Percentiles rank a stretch among this genome's conserved stretches.
phyloP scores from a whole-genome alignment of 805 yeast genomes.

The Suhomyces kilbournensis region DNA sequence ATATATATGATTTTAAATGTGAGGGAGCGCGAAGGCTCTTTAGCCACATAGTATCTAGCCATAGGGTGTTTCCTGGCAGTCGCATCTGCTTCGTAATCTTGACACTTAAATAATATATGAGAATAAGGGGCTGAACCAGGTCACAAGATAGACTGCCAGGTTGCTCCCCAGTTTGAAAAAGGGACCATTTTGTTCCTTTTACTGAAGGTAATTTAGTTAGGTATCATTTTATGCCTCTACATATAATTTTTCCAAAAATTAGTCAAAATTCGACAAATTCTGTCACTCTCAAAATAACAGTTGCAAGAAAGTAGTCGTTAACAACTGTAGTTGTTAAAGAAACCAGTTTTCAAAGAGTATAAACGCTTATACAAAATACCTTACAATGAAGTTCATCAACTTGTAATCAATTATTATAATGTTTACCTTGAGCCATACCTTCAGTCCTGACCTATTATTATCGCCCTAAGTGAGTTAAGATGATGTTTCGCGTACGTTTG shows the following conservation, averaged over 20 bases:
- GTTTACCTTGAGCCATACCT: background rate
- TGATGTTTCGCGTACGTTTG: background rate
- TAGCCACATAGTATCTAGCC: background rate
- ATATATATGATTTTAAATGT: conserved; percentile 1
- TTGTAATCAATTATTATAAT: too few species aligned
- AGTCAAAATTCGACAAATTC: background rate
- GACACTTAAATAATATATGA: background rate
- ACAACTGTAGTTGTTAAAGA: background rate
- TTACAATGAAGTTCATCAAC: background rate
- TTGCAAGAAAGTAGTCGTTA: background rate
- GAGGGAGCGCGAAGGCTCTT: background rate
- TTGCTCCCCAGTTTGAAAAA: background rate
- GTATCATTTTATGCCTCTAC: background rate
- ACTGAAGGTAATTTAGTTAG: too few species aligned
- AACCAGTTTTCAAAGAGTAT: background rate
- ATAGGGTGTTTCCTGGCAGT: background rate
- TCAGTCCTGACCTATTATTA: background rate
- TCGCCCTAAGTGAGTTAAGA: background rate
- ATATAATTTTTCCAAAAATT: background rate
- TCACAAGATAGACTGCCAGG: background rate
- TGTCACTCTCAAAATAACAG: background rate
- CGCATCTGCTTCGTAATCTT: background rate
- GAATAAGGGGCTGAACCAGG: background rate
- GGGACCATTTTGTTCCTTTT: background rate
- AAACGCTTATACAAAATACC: background rate